Base-by-base conservation (phyloP, 306 rosid genomes). In the Gynostemma pentaphyllum region DNA sequence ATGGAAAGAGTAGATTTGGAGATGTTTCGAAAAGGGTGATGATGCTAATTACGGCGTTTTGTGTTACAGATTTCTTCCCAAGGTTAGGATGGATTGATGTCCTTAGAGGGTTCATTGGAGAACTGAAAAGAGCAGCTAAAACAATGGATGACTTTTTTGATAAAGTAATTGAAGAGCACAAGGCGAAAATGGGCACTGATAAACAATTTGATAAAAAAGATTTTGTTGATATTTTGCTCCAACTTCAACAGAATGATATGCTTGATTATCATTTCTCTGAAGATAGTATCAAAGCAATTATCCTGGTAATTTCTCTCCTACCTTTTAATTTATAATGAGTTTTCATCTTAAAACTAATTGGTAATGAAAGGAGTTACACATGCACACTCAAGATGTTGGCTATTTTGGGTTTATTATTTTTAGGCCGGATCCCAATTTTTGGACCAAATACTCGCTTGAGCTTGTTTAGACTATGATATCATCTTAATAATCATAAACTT, bases 151-250 rank as follows among this genome's bases (percentile, higher is more conserved):
- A 7, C 5, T 37, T 34, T 37, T 37, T 60, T 8, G n/a, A 39
- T 10, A 19, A 40, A 16, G 47, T 60, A 11, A 18, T 83, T 23
- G 68, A 80, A 56, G 83, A 78, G 26, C 85, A 76, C 46, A 40
- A 37, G 29, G 66, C 23, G 0, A 29, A 18, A 9, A 34, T 34
- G 41, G 32, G 42, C 6, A 1, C 16, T 2, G 61, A 9, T 24
- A 26, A 23, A 1, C 32, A 53, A 36, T 39, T 53, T 2, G 19
- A 70, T 2, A 22, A 41, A 5, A 65, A 68, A 44, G 74, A 76
- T 39, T 76, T 79, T 2, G 40, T 76, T 26, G 79, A 65, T 14
- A 66, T 69, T 50, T 70, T 82, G 2, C 76, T 69, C 12, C 74
- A 70, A 12, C 64, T 82, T 60, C 82, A 69, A 41, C 32, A 67